Percentiles rank a stretch among this genome's conserved stretches.
phyloP scores from a whole-genome alignment of 2,329 filamentous ascomycete species.

The Verticillium isaacii region DNA sequence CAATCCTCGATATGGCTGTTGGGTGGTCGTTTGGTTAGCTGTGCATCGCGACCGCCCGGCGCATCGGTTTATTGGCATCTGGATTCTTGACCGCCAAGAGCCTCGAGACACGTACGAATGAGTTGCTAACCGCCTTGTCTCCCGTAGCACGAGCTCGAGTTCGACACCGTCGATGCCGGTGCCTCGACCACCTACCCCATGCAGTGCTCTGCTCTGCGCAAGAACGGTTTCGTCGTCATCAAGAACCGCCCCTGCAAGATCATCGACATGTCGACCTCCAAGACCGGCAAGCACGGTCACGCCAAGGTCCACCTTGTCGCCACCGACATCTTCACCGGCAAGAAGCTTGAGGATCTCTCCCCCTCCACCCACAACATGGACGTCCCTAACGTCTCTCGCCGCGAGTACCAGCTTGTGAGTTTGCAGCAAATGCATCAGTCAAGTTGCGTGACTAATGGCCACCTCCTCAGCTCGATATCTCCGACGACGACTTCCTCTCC shows the following conservation, averaged over 20 bases:
- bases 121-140: constrained; percentile 6
- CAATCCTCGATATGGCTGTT: neutral
- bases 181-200: constrained; percentile 92
- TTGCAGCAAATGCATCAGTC: neutral
- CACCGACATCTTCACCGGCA: constrained; percentile 98
- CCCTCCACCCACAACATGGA: constrained; percentile 98
- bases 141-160: constrained; percentile 62
- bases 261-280: constrained; percentile 99
- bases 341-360: constrained; percentile 99
- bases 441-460: neutral
- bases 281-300: constrained; percentile 99
- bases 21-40: neutral
- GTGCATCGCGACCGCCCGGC: neutral
- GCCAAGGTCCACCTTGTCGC: constrained; percentile 99
- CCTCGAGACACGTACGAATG: neutral
- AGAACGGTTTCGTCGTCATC: constrained; percentile 98
- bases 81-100: neutral
- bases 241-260: constrained; percentile 99
- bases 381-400: constrained; percentile 86
- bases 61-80: neutral
- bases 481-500: constrained; percentile 90
- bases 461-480: constrained; percentile 70
- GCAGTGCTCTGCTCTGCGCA: constrained; percentile 99
- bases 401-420: constrained; percentile 92
- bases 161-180: constrained; percentile 94